These are phyloP conservation scores for Ilyonectria robusta DNA, from an alignment of 2,329 filamentous ascomycete species.

Conservation along the genomic window DNA sequence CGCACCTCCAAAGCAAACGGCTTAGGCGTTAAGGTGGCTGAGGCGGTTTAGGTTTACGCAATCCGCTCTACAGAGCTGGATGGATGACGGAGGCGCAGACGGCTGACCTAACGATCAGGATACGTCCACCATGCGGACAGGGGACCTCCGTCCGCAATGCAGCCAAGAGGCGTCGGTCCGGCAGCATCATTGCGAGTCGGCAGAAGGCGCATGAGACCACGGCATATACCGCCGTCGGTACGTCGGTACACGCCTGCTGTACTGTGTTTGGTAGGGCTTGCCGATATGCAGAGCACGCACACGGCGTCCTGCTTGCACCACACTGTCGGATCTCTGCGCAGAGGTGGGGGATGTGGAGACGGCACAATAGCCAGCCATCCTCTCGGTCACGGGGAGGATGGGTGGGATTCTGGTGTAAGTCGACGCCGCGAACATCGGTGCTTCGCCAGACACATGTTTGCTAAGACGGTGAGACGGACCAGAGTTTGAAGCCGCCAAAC, in stretches of 20 bases:
- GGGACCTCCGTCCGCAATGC: not conserved
- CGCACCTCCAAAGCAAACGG: slow-evolving; percentile 1
- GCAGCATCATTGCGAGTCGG: not conserved
- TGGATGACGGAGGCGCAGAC: slow-evolving; percentile 13
- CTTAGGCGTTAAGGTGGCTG: slow-evolving; percentile 5
- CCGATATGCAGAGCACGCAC: slow-evolving; percentile 7
- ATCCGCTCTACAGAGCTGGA: not conserved
- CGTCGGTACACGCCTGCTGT: not conserved
- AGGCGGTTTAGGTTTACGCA: slow-evolving; percentile 1
- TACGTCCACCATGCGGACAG: not conserved
- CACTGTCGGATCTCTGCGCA: not conserved
- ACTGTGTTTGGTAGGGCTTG: slow-evolving; percentile 1
- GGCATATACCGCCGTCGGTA: not conserved
- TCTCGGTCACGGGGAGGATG: not conserved
- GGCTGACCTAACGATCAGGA: not conserved
- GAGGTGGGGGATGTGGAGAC: not conserved
- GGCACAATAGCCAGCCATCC: not conserved
- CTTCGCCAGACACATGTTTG: slow-evolving; percentile 2
- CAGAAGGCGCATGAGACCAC: not conserved
- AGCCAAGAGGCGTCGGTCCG: not conserved
- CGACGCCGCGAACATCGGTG: slow-evolving; percentile 1
- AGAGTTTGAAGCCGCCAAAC: slow-evolving; percentile 25
- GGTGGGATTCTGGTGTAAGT: slow-evolving; percentile 17
- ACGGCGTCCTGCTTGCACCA: not conserved
- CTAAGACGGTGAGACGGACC: not conserved